Evolutionary conservation across 768 basidiomycete species (phyloP).

Genomic region (Daedaleopsis sinensis): DNA sequence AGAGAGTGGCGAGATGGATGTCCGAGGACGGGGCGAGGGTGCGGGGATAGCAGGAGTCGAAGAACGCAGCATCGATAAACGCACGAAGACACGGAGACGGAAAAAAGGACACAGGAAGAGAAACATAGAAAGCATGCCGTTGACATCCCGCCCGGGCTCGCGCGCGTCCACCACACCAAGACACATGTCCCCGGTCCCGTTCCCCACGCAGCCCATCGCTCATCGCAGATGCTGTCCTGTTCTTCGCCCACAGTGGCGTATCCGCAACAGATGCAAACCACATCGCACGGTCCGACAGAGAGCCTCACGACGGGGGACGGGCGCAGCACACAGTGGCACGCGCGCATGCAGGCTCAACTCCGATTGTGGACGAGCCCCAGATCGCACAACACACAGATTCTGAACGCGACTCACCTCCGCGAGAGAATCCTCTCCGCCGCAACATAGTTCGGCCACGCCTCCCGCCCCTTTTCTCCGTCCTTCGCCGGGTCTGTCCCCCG

Average conservation of each 20-base stretch:
- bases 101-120: background rate
- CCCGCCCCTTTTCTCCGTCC: conserved; percentile 16
- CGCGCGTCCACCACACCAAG: background rate
- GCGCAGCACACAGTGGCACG: no score
- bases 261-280: background rate
- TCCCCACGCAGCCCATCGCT: background rate
- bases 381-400: background rate
- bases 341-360: no score
- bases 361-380: no score
- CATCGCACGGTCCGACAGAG: no score
- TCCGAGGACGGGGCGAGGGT: background rate
- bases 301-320: no score
- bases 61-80: background rate
- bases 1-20: no score
- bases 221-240: background rate
- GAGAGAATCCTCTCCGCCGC: conserved; percentile 9
- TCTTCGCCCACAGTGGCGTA: background rate
- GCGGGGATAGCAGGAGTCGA: background rate
- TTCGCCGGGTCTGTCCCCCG: conserved; percentile 1
- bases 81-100: background rate
- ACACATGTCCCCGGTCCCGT: background rate
- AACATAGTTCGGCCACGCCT: conserved; percentile 15
- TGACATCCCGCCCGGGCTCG: background rate
- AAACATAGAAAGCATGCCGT: background rate
- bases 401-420: conserved; percentile 11